Percentiles rank a stretch among this genome's conserved stretches.
Conservation (phyloP, 495 filamentous ascomycete genomes). For the Rusavskia elegans region DNA sequence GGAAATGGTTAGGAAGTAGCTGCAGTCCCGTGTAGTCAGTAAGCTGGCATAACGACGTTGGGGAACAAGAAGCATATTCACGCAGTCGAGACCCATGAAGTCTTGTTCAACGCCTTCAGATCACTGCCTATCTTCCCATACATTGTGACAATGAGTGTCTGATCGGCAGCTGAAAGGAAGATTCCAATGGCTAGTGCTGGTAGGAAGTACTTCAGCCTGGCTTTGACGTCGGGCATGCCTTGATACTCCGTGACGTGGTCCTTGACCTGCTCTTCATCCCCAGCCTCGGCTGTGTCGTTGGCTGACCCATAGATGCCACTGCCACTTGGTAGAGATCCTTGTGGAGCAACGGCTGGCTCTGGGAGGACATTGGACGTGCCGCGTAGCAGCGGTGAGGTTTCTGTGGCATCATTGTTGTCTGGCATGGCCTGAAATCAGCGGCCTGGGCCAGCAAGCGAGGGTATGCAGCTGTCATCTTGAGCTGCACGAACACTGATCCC, state of each 20-base stretch:
- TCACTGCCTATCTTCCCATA: constrained; percentile 72
- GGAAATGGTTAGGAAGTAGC: constrained; percentile 60
- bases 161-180: constrained; percentile 59
- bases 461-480: too few relatives aligned
- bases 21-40: not conserved
- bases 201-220: constrained; percentile 28
- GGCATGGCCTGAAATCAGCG: not conserved
- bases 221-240: constrained; percentile 17
- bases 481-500: too few relatives aligned
- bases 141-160: constrained; percentile 61
- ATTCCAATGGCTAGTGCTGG: constrained; percentile 40
- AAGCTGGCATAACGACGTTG: not conserved
- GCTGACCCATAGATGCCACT: not conserved
- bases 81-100: constrained; percentile 72
- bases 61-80: constrained; percentile 6
- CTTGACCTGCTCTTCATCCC: not conserved
- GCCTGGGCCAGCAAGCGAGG: too few relatives aligned
- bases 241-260: constrained; percentile 8
- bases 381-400: constrained; percentile 7
- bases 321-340: not conserved
- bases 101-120: constrained; percentile 56
- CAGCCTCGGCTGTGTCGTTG: not conserved
- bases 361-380: not conserved
- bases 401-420: constrained; percentile 1
- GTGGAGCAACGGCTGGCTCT: not conserved